Percentiles rank a stretch among this genome's conserved stretches.
These are phyloP conservation scores for Bipolaris zeicola DNA, from an alignment of 2,329 filamentous ascomycete species.

Conservation along the genomic window DNA sequence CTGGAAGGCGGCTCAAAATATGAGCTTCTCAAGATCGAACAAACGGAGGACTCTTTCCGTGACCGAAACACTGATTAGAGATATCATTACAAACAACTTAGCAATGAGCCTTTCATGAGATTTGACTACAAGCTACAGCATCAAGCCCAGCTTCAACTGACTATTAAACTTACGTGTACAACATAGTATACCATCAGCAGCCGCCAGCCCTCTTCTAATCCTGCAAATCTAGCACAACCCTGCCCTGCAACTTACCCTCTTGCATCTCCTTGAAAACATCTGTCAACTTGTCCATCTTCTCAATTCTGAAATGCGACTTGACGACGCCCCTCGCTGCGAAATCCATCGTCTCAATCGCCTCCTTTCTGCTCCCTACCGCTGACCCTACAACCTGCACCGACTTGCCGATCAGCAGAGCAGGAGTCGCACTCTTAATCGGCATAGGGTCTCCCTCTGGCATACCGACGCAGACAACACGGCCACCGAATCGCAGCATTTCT, in stretches of 20 bases:
- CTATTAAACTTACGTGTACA: too few species aligned
- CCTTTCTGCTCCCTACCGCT: conserved; percentile 54
- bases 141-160: too few species aligned
- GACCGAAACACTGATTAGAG: too few species aligned
- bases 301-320: conserved; percentile 55
- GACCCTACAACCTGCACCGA: conserved; percentile 52
- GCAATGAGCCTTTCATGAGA: too few species aligned
- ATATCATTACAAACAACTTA: too few species aligned
- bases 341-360: conserved; percentile 57
- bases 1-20: not conserved
- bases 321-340: conserved; percentile 51
- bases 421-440: conserved; percentile 50
- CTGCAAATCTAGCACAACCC: conserved; percentile 55
- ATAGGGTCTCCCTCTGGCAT: conserved; percentile 56
- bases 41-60: not conserved
- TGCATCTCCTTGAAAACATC: conserved; percentile 56
- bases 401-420: conserved; percentile 51
- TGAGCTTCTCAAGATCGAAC: not conserved
- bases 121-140: not conserved
- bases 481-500: conserved; percentile 53
- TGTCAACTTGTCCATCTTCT: conserved; percentile 56
- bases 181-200: not conserved
- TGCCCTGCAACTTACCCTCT: conserved; percentile 51
- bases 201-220: not conserved
- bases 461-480: conserved; percentile 54